Evolutionary conservation across 2,329 filamentous ascomycete species (phyloP), one percentile per base, ranked within the genome.

Genomic region (Fonsecaea pugnacius): DNA sequence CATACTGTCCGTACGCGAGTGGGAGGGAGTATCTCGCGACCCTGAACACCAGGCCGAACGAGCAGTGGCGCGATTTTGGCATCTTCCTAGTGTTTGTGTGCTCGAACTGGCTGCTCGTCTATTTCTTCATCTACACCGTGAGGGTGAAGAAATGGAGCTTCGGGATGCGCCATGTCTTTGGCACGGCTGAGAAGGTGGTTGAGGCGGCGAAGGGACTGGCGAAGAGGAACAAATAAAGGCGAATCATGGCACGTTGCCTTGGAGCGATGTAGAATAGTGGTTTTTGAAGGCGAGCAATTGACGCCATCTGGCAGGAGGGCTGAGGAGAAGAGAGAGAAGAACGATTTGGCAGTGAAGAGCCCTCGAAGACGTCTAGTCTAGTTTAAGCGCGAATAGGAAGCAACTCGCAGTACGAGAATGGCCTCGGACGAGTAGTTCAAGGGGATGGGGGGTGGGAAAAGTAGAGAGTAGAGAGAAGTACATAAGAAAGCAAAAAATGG

Each of bases 111-210:
- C 78, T 83, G 46, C 75, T 92, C 60, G 88, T 91, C 0, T 91
- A 90, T 74, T 91, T 91, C 77, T 91, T 92, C 73, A 87, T 92
- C 62, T 92, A 89, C 76, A 89, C 86, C 2, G 87, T 91, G 6
- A 82, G 90, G 18, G 85, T 92, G 60, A 83, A 83, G 68, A 84
- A 87, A 7, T 92, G 89, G 88, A 84, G 77, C 24, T 92, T 92
- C 75, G 90, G 89, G 0, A 81, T 91, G 63, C 85, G 85, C 0
- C 78, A 77, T 50, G 30, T 90, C 2, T 88, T 87, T 73, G 78
- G 80, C 1, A 69, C 67, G 1, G 57, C 81, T n/a, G 83, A 80
- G 1, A 80, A 77, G 72, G 52, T 75, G 38, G 69, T 81, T 48
- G 75, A 73, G 2, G 35, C 21, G 1, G 48, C 32, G 14, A 60